Percentiles rank a stretch among this genome's conserved stretches.
phyloP scores from a whole-genome alignment of 1,284 basidiomycete genomes.

The Peniophora sp. region DNA sequence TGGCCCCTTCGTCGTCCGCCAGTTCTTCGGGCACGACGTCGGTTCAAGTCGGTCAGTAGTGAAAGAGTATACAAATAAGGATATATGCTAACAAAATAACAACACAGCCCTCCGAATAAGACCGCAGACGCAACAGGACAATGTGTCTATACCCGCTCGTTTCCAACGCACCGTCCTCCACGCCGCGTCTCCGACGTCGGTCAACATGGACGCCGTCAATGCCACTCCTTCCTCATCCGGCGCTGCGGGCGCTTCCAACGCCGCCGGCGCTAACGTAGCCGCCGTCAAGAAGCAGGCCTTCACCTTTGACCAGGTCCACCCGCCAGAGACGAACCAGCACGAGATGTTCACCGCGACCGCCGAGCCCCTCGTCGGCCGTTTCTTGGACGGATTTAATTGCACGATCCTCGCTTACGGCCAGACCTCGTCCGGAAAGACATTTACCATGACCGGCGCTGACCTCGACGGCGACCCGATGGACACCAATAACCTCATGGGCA shows the following conservation, averaged over 20 bases:
- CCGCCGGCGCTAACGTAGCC: conserved; percentile 35
- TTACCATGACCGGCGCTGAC: conserved; percentile 92
- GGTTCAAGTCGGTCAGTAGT: conserved; percentile 75
- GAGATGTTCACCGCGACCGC: conserved; percentile 81
- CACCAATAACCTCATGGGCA: conserved; percentile 76
- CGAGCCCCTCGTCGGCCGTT: conserved; percentile 81
- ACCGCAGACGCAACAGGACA: conserved; percentile 79
- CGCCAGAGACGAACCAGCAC: conserved; percentile 76
- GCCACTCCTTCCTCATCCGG: conserved; percentile 35
- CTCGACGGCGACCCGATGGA: conserved; percentile 75
- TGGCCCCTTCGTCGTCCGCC: conserved; percentile 60
- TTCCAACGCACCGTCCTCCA: conserved; percentile 90
- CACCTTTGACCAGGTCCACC: conserved; percentile 91
- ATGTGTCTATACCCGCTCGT: conserved; percentile 80
- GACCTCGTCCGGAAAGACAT: conserved; percentile 94
- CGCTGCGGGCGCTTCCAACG: conserved; percentile 34
- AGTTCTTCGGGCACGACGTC: conserved; percentile 59
- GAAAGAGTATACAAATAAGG: neutral
- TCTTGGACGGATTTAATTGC: conserved; percentile 94
- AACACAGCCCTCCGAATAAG: conserved; percentile 83
- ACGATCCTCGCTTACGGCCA: conserved; percentile 98
- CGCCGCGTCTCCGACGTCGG: conserved; percentile 56
- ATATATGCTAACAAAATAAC: neutral
- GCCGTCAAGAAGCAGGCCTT: conserved; percentile 76
- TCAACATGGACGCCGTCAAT: conserved; percentile 66